Evolutionary conservation across 2,329 filamentous ascomycete species (phyloP).

Genomic region (Fusarium floridanum): DNA sequence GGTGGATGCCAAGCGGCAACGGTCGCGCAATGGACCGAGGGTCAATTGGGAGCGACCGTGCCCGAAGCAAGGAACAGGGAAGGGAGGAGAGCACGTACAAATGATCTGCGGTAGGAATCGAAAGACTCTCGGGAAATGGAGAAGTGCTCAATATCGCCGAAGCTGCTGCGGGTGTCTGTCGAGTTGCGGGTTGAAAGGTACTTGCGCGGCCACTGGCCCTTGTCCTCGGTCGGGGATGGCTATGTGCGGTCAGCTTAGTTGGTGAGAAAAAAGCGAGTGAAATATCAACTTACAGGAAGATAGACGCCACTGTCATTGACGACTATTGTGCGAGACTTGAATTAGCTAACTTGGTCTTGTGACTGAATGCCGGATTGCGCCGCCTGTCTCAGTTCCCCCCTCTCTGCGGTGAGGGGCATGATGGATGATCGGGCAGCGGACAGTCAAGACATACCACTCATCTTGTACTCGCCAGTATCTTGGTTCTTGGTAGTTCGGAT

Average conservation of each 20-base stretch:
- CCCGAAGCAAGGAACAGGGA: not conserved
- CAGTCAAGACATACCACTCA: conserved; percentile 74
- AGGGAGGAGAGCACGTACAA: conserved; percentile 70
- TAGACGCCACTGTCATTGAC: conserved; percentile 97
- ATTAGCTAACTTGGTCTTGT: conserved; percentile 47
- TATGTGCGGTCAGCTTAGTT: conserved; percentile 51
- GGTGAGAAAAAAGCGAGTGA: not conserved
- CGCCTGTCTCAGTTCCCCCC: conserved; percentile 24
- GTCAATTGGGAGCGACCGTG: not conserved
- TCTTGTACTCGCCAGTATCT: conserved; percentile 80
- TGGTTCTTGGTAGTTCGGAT: conserved; percentile 71
- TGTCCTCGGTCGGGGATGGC: conserved; percentile 91
- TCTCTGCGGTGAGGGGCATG: conserved; percentile 11
- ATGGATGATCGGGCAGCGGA: conserved; percentile 21
- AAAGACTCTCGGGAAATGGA: conserved; percentile 97
- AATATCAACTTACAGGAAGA: conserved; percentile 76
- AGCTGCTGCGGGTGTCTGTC: conserved; percentile 69
- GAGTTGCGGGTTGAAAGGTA: conserved; percentile 66
- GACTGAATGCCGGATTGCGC: conserved; percentile 35
- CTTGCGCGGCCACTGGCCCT: conserved; percentile 78
- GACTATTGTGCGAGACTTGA: conserved; percentile 66
- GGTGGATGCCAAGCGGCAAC: not conserved
- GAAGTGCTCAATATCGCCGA: conserved; percentile 91
- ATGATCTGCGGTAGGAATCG: conserved; percentile 94
- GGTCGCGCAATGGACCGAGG: not conserved